A percentile compares a stretch with the other conserved stretches of the same genome.
These are phyloP conservation scores for Tricholoma hemisulphureum DNA, from an alignment of 768 basidiomycete genomes.

Conservation along the genomic window DNA sequence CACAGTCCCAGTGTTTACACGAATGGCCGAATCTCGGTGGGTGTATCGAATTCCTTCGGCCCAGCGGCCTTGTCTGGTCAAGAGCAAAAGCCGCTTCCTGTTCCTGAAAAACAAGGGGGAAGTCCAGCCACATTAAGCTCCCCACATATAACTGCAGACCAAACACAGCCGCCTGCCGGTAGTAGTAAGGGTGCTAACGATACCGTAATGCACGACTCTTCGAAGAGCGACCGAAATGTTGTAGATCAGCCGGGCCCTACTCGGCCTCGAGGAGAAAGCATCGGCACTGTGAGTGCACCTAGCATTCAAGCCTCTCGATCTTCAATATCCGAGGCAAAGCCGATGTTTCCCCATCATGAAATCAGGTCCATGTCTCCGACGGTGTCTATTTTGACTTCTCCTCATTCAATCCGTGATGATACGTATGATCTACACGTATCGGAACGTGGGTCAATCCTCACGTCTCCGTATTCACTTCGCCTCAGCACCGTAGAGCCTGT, in stretches of 20 bases:
- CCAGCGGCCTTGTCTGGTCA: slow-evolving; percentile 7
- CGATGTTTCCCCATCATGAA: background rate
- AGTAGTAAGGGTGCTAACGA: background rate
- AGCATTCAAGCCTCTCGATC: background rate
- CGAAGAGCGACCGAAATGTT: slow-evolving; percentile 10
- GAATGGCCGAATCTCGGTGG: slow-evolving; percentile 1
- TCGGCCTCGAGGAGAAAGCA: background rate
- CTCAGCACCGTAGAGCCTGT: slow-evolving; percentile 13
- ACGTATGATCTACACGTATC: background rate
- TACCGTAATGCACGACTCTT: slow-evolving; percentile 7
- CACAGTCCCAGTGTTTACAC: slow-evolving; percentile 9
- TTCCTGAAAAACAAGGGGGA: background rate
- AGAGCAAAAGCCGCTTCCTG: background rate
- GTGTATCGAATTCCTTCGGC: background rate
- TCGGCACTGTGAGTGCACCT: background rate
- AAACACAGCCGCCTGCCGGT: background rate
- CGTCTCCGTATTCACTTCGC: slow-evolving; percentile 38
- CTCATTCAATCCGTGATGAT: slow-evolving; percentile 23
- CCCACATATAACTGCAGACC: background rate
- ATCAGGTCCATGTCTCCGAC: slow-evolving; percentile 4
- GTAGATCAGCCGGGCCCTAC: slow-evolving; percentile 6
- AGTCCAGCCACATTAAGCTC: slow-evolving; percentile 7
- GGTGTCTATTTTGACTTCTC: slow-evolving; percentile 35
- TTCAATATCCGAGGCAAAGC: background rate
- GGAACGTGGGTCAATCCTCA: slow-evolving; percentile 28